Conservation (phyloP, 306 rosid species). For the Pyrus bretschneideri region DNA sequence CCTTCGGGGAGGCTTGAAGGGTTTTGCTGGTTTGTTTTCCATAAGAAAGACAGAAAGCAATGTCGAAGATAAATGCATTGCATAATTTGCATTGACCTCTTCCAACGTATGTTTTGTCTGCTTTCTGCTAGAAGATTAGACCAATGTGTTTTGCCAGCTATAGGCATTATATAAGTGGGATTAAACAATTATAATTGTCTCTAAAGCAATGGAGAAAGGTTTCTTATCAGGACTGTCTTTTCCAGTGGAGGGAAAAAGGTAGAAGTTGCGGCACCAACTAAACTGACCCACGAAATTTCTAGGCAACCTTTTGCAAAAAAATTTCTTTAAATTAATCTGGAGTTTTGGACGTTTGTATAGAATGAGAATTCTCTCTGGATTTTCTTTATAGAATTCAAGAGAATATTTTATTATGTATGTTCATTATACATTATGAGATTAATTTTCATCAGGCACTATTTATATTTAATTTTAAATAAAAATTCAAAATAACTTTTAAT, state of each 20-base stretch:
- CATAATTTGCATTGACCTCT: slow-evolving; percentile 37
- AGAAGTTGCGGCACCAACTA: slow-evolving; percentile 8
- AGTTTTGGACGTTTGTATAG: slow-evolving; percentile 1
- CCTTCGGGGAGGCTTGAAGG: slow-evolving; percentile 22
- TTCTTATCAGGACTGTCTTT: slow-evolving; percentile 19
- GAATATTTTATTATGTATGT: too few species aligned
- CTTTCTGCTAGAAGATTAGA: slow-evolving; percentile 17
- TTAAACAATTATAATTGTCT: slow-evolving; percentile 5
- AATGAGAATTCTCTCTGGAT: background rate
- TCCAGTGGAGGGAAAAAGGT: slow-evolving; percentile 31
- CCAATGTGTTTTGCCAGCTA: slow-evolving; percentile 32
- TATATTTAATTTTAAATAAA: too few species aligned
- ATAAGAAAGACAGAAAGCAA: slow-evolving; percentile 10
- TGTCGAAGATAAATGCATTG: slow-evolving; percentile 26
- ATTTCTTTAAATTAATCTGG: background rate
- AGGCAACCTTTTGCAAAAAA: slow-evolving; percentile 1
- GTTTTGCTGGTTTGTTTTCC: slow-evolving; percentile 17
- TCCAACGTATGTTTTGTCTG: slow-evolving; percentile 32
- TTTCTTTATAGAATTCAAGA: too few species aligned
- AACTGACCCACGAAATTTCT: slow-evolving; percentile 25
- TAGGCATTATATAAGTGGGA: slow-evolving; percentile 24
- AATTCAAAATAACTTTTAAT: too few species aligned
- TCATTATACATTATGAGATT: rapidly evolving
- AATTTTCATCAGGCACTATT: rapidly evolving
- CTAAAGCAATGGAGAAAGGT: slow-evolving; percentile 1